Conservation (phyloP, 1,284 basidiomycete genomes). For the Ceratobasidium sp. region DNA sequence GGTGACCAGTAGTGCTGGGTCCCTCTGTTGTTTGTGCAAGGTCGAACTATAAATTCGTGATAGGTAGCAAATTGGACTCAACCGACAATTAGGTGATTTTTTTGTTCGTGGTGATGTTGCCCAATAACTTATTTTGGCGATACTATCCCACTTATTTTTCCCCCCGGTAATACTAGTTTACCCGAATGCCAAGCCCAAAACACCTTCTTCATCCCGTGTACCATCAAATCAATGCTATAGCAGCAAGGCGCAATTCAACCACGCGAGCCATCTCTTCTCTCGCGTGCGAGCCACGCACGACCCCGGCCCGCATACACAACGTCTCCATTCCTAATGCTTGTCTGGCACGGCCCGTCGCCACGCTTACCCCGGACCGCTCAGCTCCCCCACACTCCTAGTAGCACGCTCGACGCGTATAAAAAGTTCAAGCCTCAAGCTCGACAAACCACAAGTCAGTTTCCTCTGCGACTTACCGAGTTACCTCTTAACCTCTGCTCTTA, state of each 20-base stretch:
- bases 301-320: neutral
- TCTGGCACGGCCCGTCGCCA: neutral
- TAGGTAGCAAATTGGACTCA: neutral
- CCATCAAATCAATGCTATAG: neutral
- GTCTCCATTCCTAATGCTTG: neutral
- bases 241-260: neutral
- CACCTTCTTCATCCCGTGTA: neutral
- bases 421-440: neutral
- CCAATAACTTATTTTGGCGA: no score
- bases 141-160: no score
- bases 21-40: neutral
- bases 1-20: neutral
- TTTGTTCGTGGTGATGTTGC: no score
- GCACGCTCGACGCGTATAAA: neutral
- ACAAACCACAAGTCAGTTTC: neutral
- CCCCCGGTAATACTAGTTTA: no score
- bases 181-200: neutral
- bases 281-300: neutral
- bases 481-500: slow-evolving; percentile 6
- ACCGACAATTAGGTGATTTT: neutral
- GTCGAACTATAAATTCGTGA: neutral
- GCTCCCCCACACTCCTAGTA: neutral
- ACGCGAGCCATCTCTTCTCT: slow-evolving; percentile 9
- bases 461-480: neutral
- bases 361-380: slow-evolving; percentile 14